A percentile compares a stretch with the other conserved stretches of the same genome.
Evolutionary conservation across 129 eudicot species (phyloP).

Genomic region (Apium graveolens): DNA sequence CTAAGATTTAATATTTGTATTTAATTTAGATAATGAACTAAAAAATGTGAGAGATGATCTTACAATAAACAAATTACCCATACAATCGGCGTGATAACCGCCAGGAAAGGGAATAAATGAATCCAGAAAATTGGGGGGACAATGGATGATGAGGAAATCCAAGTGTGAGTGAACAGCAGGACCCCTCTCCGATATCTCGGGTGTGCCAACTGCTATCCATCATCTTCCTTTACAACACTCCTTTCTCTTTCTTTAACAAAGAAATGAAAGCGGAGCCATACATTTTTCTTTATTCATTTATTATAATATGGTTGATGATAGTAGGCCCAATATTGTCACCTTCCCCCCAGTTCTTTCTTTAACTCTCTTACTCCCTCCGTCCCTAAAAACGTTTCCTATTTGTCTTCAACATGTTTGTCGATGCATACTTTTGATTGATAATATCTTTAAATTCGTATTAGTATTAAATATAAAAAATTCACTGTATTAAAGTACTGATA

Average conservation of each 20-base stretch:
- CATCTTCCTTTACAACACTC: background rate
- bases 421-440: no score
- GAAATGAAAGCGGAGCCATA: background rate
- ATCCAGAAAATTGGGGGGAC: background rate
- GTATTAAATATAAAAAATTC: no score
- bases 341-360: background rate
- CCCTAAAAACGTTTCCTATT: no score
- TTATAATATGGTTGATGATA: background rate
- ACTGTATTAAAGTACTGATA: no score
- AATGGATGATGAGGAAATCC: background rate
- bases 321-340: background rate
- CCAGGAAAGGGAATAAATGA: background rate
- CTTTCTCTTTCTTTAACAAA: background rate
- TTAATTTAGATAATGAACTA: no score
- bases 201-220: conserved; percentile 6
- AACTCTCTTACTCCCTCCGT: no score
- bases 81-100: no score
- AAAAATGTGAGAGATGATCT: no score
- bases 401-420: no score
- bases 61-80: no score
- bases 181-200: background rate
- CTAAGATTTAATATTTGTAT: no score
- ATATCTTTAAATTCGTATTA: no score
- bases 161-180: background rate
- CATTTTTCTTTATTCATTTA: background rate